phyloP scores from a whole-genome alignment of 2,329 filamentous ascomycete species.

The Aureobasidium vineae region DNA sequence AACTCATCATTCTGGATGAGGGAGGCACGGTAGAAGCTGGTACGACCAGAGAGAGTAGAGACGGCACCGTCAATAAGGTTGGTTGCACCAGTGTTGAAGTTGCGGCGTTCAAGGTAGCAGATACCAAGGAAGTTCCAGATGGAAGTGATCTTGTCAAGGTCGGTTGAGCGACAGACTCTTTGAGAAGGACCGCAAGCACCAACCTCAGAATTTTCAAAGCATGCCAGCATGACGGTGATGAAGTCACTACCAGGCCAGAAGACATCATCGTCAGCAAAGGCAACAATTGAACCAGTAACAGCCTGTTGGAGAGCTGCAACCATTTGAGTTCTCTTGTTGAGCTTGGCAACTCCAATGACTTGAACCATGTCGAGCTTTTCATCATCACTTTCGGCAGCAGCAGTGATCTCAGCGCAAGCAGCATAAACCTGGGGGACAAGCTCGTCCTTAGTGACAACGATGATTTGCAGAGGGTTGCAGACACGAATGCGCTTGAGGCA shows the following conservation, averaged over 20 bases:
- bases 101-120: conserved; percentile 61
- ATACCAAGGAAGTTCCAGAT: conserved; percentile 57
- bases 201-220: conserved; percentile 48
- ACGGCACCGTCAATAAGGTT: conserved; percentile 59
- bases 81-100: conserved; percentile 59
- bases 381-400: conserved; percentile 18
- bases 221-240: conserved; percentile 37
- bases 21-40: conserved; percentile 51
- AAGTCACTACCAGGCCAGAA: conserved; percentile 36
- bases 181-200: conserved; percentile 60
- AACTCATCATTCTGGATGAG: conserved; percentile 52
- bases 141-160: conserved; percentile 31
- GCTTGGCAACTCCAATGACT: conserved; percentile 37
- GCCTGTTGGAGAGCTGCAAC: conserved; percentile 34
- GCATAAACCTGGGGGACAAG: conserved; percentile 31
- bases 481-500: conserved; percentile 34
- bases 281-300: conserved; percentile 34
- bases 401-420: conserved; percentile 9
- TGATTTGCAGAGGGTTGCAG: conserved; percentile 33
- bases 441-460: conserved; percentile 35
- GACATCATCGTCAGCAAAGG: conserved; percentile 42
- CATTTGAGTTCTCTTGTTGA: conserved; percentile 40
- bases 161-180: conserved; percentile 46
- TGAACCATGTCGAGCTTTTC: conserved; percentile 29
- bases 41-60: conserved; percentile 59